phyloP scores from a whole-genome alignment of 2,329 filamentous ascomycete genomes.

The Fusarium nanum region DNA sequence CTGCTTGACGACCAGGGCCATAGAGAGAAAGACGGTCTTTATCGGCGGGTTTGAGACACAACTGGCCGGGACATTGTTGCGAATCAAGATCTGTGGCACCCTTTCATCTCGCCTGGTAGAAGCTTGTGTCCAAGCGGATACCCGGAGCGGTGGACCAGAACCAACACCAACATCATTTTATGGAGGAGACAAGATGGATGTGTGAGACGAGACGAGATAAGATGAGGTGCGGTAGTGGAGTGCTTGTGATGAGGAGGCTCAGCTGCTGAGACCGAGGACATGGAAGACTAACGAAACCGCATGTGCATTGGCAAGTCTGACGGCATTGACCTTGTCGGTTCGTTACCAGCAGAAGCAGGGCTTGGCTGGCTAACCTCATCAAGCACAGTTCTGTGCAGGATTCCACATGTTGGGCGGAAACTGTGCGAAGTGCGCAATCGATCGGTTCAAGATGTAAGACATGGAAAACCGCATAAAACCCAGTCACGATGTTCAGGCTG shows the following conservation, averaged over 20 bases:
- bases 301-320: constrained; percentile 21
- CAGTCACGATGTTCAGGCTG: constrained; percentile 37
- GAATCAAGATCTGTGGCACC: constrained; percentile 56
- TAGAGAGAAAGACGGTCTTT: constrained; percentile 33
- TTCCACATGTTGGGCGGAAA: constrained; percentile 33
- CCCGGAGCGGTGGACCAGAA: constrained; percentile 32
- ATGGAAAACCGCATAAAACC: constrained; percentile 42
- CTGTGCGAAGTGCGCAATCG: constrained; percentile 43
- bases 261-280: constrained; percentile 28
- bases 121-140: constrained; percentile 45
- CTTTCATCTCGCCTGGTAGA: constrained; percentile 53
- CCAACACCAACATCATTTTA: constrained; percentile 30
- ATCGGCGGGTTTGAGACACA: constrained; percentile 44
- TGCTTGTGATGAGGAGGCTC: constrained; percentile 40
- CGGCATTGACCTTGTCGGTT: constrained; percentile 27
- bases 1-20: constrained; percentile 42
- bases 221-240: constrained; percentile 22
- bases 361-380: constrained; percentile 17
- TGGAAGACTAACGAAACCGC: constrained; percentile 24
- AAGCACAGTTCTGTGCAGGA: constrained; percentile 18
- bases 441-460: constrained; percentile 42
- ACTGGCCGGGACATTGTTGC: constrained; percentile 51
- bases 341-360: not conserved
- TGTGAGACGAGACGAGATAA: constrained; percentile 16
- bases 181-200: constrained; percentile 26